Base-by-base conservation (phyloP, 257 asterid genomes). In the Przewalskia tangutica region DNA sequence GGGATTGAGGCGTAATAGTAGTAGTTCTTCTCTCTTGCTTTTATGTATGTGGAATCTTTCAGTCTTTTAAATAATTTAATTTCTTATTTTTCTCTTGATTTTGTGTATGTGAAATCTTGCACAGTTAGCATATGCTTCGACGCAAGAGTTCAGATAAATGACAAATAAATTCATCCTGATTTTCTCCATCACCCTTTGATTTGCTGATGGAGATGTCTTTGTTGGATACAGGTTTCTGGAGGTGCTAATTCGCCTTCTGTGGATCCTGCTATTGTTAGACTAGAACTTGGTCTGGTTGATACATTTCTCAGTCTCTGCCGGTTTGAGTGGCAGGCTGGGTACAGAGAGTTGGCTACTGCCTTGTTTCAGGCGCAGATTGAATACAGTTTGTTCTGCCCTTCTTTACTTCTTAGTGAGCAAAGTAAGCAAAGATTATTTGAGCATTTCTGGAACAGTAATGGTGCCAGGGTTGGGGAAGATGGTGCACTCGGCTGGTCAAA, bases 251-350 rank as follows among this genome's bases (percentile, higher is more conserved):
- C 81, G 64, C 81, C 84, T 81, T 81, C 90, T 77, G 80, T 77
- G 82, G 97, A 93, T 89, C 90, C 90, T 3, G 85, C 83, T 67
- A 83, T 86, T 87, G 83, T 89, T 78, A 90, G 85, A 77, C 85
- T 91, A 68, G 98, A 95, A 89, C 91, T 91, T 82, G 94, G 94
- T 86, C 84, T 95, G 86, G 97, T 95, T 83, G 92, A 95, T 85
- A 84, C 89, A 82, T 94, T 91, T 85, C 83, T 94, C 73, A 75
- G 90, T 84, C 97, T 95, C 81, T 95, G 99, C 77, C 97, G 96
- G 81, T 92, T 95, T 0, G 99, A 95, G 85, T 95, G 98, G 99
- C 97, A 94, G 88, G 89, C 98, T 77, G 99, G 99, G 71, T 90
- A 91, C 91, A 94, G 89, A 77, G 99, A 95, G 88, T 85, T 94